Evolutionary conservation across 352 stramenopile genomes (phyloP), one percentile per base, ranked within the genome.

Genomic region (Phytophthora foliorum): DNA sequence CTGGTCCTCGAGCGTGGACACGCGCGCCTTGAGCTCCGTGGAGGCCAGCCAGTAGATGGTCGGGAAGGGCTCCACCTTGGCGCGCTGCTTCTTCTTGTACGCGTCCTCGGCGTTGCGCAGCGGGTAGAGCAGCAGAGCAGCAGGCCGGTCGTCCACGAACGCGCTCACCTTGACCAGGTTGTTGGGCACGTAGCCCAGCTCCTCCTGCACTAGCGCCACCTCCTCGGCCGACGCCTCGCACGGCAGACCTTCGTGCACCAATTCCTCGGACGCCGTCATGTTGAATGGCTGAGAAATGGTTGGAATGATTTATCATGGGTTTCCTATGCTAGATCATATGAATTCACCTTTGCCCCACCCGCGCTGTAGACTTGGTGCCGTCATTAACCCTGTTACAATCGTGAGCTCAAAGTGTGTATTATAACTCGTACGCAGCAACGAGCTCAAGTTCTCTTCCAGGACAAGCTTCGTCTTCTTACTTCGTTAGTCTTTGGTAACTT

Each of bases 21-120:
- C 78, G 41, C 67, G 69, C 8, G 80, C 78, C 60, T 85, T 85
- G 31, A 91, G 62, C 27, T 85, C 71, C 6, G 52, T 50, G 1
- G 75, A 83, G 3, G 69, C 68, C 31, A 91, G 68, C 83, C 83
- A 91, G 60, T 89, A 91, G 34, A 87, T 86, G 29, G 83, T 91
- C 25, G 83, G 83, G 61, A 91, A 91, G 1, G 83, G 83, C 55
- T 91, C 80, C 31, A 88, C 70, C 27, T 73, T 79, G 29, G 70
- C 75, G 4, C 82, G 76, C 36, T 90, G 79, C 22, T 86, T 75
- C 63, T 77, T 82, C 70, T 90, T 90, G 76, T 90, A 87, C 19
- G 77, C 81, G 36, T 74, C 50, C 53, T 85, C 78, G 39, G 68
- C 72, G 50, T 82, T 86, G 25, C 80, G 74, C 70, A 93, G 46